These are phyloP conservation scores for Ananas comosus DNA, from an alignment of 176 grass and related monocot species.

Conservation along the genomic window DNA sequence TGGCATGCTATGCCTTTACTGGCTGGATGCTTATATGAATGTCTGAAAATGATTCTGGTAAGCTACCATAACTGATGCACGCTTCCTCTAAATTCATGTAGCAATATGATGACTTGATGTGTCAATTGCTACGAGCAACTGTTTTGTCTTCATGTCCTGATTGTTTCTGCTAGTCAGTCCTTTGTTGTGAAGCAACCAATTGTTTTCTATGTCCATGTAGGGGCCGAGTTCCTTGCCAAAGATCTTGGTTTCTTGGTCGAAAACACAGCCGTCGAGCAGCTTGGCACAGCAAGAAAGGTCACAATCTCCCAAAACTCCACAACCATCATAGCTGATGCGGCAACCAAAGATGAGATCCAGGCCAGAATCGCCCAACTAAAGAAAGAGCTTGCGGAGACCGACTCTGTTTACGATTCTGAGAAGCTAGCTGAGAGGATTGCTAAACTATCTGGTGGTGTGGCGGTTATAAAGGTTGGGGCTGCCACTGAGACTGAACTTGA, in stretches of 20 bases:
- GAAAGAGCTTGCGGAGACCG: constrained; percentile 49
- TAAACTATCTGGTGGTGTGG: constrained; percentile 62
- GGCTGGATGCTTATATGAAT: no score
- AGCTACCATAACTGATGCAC: no score
- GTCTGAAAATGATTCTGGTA: no score
- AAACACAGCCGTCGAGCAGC: constrained; percentile 39
- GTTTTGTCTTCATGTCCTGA: not conserved
- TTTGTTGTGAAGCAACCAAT: not conserved
- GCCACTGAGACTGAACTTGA: constrained; percentile 53
- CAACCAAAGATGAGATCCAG: constrained; percentile 56
- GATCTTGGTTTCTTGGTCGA: constrained; percentile 51
- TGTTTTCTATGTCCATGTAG: constrained; percentile 16
- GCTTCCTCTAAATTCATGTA: no score
- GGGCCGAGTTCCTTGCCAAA: constrained; percentile 45
- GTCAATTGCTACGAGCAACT: not conserved
- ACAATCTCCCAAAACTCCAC: constrained; percentile 42
- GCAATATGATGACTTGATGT: no score
- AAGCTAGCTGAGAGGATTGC: constrained; percentile 47
- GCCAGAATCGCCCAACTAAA: constrained; percentile 43
- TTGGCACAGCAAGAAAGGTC: constrained; percentile 50
- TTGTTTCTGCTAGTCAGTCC: constrained; percentile 4
- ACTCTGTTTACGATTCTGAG: constrained; percentile 40
- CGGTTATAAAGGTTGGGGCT: constrained; percentile 63
- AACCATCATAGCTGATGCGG: constrained; percentile 53
- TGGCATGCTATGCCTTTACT: no score